phyloP scores from a whole-genome alignment of 495 filamentous ascomycete genomes.

The Penicillium malachiteum region DNA sequence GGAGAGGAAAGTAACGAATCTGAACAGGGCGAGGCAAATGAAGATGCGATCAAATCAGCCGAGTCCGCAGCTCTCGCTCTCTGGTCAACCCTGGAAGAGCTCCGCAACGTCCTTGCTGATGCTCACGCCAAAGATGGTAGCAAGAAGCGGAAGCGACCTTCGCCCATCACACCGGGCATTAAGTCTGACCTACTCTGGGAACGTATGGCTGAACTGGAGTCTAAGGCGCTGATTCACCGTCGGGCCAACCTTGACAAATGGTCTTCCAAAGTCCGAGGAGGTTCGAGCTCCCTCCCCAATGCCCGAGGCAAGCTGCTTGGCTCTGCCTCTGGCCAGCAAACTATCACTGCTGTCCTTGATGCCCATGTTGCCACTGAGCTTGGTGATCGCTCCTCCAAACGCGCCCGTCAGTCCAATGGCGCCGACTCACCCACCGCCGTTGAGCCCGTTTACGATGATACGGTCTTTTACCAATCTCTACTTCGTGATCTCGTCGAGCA shows the following conservation, averaged over 20 bases:
- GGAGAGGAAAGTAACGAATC: conserved; percentile 33
- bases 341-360: conserved; percentile 69
- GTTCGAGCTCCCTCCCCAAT: conserved; percentile 36
- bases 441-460: conserved; percentile 78
- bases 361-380: conserved; percentile 67
- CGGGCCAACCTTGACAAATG: conserved; percentile 47
- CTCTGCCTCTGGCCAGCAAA: conserved; percentile 47
- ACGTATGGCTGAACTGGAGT: conserved; percentile 66
- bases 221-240: conserved; percentile 43
- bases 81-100: conserved; percentile 77
- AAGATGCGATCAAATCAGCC: conserved; percentile 63
- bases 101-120: conserved; percentile 62
- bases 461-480: conserved; percentile 86
- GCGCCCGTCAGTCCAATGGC: conserved; percentile 21
- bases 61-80: conserved; percentile 85
- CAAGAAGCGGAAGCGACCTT: conserved; percentile 60
- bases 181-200: conserved; percentile 65
- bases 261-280: conserved; percentile 52
- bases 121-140: conserved; percentile 44
- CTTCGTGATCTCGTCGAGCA: conserved; percentile 91
- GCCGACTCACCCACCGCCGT: conserved; percentile 5
- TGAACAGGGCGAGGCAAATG: conserved; percentile 16
- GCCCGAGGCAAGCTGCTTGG: conserved; percentile 46
- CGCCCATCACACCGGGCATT: conserved; percentile 47
- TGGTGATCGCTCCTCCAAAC: conserved; percentile 66